A percentile compares a stretch with the other conserved stretches of the same genome.
These are phyloP conservation scores for Bertia moriformis DNA, from an alignment of 2,329 filamentous ascomycete species.

Conservation along the genomic window DNA sequence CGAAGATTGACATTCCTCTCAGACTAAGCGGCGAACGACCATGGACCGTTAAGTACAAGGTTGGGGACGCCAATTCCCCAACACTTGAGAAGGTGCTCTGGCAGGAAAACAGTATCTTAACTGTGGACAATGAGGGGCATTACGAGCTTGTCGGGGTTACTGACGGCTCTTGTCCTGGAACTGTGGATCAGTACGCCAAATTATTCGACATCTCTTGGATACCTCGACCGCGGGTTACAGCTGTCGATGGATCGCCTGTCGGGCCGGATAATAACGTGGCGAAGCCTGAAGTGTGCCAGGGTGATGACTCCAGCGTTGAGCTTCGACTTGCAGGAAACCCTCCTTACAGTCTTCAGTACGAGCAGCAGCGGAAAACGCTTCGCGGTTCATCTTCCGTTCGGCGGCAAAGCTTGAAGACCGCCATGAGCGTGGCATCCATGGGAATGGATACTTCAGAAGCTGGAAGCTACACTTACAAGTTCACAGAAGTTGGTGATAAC, in stretches of 20 bases:
- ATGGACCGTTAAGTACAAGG: conserved; percentile 68
- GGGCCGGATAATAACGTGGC: conserved; percentile 39
- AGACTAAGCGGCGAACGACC: conserved; percentile 74
- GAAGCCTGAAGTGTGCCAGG: conserved; percentile 81
- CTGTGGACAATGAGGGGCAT: conserved; percentile 51
- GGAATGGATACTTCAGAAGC: conserved; percentile 74
- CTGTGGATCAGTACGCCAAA: conserved; percentile 59
- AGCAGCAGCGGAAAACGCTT: conserved; percentile 57
- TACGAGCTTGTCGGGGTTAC: conserved; percentile 69
- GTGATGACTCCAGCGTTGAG: conserved; percentile 80
- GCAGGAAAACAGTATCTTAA: conserved; percentile 49
- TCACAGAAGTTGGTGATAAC: conserved; percentile 68
- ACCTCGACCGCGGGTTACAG: conserved; percentile 56
- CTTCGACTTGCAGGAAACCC: conserved; percentile 60
- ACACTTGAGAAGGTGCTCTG: conserved; percentile 20
- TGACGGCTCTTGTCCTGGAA: conserved; percentile 71
- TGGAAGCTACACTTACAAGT: conserved; percentile 74
- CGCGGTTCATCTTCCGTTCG: conserved; percentile 51
- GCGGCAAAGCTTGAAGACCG: conserved; percentile 62
- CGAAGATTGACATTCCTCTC: conserved; percentile 61
- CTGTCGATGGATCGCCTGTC: conserved; percentile 43
- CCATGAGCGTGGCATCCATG: conserved; percentile 62
- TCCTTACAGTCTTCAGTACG: conserved; percentile 73
- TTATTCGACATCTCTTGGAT: conserved; percentile 76
- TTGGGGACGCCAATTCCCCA: conserved; percentile 33